Percentiles rank a stretch among this genome's conserved stretches.
These are phyloP conservation scores for Acacia acuminata DNA, from an alignment of 306 rosid species.

Conservation along the genomic window DNA sequence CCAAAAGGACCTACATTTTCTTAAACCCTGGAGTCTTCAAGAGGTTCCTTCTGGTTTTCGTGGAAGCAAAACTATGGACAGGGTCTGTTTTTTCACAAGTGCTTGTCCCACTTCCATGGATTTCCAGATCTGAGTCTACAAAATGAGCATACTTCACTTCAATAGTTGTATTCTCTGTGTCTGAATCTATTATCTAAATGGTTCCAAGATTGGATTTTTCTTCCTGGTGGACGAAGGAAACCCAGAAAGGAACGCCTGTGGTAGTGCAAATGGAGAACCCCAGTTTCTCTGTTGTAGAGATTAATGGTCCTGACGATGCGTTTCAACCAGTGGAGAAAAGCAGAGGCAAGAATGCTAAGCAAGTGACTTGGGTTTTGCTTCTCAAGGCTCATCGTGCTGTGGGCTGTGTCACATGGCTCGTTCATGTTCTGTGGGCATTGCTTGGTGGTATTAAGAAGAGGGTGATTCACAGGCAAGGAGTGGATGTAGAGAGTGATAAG, in stretches of 20 bases:
- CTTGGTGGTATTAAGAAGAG: slow-evolving; percentile 76
- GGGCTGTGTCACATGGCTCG: slow-evolving; percentile 75
- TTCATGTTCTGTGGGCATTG: slow-evolving; percentile 65
- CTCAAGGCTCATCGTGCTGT: slow-evolving; percentile 80
- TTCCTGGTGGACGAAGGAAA: slow-evolving; percentile 62
- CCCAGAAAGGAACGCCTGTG: slow-evolving; percentile 73
- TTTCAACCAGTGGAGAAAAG: slow-evolving; percentile 79
- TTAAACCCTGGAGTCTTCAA: slow-evolving; percentile 38
- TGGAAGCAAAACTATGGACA: slow-evolving; percentile 1
- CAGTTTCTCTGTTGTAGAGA: slow-evolving; percentile 80
- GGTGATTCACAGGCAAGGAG: slow-evolving; percentile 64
- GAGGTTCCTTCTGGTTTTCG: slow-evolving; percentile 36
- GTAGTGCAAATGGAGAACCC: slow-evolving; percentile 94
- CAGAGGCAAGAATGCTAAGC: slow-evolving; percentile 83
- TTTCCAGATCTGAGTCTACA: slow-evolving; percentile 62
- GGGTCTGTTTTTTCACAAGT: slow-evolving; percentile 27
- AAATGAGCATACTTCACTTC: neutral
- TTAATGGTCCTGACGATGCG: slow-evolving; percentile 80
- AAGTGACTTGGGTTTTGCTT: slow-evolving; percentile 91
- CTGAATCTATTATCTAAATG: slow-evolving; percentile 46
- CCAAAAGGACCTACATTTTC: slow-evolving; percentile 47
- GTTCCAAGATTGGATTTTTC: slow-evolving; percentile 77
- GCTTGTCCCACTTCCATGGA: slow-evolving; percentile 35
- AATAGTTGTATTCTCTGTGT: neutral
- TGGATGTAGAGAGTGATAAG: slow-evolving; percentile 54